Base-by-base conservation (phyloP, 129 eudicot genomes). In the Dittrichia graveolens region DNA sequence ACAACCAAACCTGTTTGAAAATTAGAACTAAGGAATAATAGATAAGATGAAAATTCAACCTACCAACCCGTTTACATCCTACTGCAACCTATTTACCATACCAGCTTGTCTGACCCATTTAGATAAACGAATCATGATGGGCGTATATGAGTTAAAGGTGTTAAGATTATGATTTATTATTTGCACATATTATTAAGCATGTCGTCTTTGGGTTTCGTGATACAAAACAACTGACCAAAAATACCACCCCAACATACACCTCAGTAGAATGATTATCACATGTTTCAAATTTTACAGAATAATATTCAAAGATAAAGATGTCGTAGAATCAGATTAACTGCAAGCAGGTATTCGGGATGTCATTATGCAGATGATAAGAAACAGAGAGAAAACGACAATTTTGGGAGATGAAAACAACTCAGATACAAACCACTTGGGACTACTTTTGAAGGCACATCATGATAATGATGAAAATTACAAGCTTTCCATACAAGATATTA, bases 371-470 rank as follows among this genome's bases (percentile, higher is more conserved):
- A 74, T 74, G 64, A 63, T 74, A 40, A 49, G 19, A 58, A 64
- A 35, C 13, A 41, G 63, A 56, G 72, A 74, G 59, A 63, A 39
- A 31, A 35, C 6, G 52, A 63, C 34, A 2, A 7, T 2, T 39
- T 54, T 34, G 2, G 35, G 73, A 44, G 74, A 54, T 14, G 67
- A 31, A 9, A 73, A 58, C 11, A 6, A 70, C 13, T 83, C 67
- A 4, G 83, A 86, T 57, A 61, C 15, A 60, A 87, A 85, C 79
- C 83, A 80, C 70, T 85, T 85, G 39, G 91, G 95, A 61, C 81
- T 80, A 53, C 91, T 88, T 74, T 64, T 83, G 56, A 79, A 81
- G 56, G 45, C 75, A 6, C 70, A 67, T 19, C 67, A 75, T 52
- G 83, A 83, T 6, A 9, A 70, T 10, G 81, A 83, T 66, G 62